A percentile compares a stretch with the other conserved stretches of the same genome.
phyloP scores from a whole-genome alignment of 176 grass and related monocot species.

The Triticum urartu region DNA sequence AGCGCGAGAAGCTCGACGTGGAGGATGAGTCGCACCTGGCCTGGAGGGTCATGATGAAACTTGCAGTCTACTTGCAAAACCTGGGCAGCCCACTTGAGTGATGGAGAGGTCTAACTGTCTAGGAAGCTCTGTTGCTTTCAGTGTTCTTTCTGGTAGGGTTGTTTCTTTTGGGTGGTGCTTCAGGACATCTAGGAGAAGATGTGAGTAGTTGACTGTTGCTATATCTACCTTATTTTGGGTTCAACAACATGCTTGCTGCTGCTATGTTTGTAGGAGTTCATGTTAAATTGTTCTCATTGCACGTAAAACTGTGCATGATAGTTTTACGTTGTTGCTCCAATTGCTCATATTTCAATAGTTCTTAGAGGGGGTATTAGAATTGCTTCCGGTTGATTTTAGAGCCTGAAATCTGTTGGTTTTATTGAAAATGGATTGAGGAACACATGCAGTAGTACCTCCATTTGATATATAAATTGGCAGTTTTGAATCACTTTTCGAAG shows the following conservation, averaged over 20 bases:
- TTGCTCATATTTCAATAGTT: no score
- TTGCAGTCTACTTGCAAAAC: neutral
- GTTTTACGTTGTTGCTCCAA: neutral
- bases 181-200: neutral
- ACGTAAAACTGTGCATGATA: neutral
- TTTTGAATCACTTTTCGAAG: no score
- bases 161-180: neutral
- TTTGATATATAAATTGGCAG: no score
- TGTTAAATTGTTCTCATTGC: neutral
- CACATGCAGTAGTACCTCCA: no score
- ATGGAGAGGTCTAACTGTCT: no score
- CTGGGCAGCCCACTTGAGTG: neutral
- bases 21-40: neutral
- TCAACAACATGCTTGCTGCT: neutral
- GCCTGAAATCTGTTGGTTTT: no score
- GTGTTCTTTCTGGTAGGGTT: no score
- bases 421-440: no score
- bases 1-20: conserved; percentile 36
- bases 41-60: neutral
- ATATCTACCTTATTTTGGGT: neutral
- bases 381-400: no score
- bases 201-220: neutral
- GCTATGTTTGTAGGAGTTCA: neutral
- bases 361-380: no score
- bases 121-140: no score